Conservation (phyloP, 441 rosid genomes). For the Erodium trifolium region DNA sequence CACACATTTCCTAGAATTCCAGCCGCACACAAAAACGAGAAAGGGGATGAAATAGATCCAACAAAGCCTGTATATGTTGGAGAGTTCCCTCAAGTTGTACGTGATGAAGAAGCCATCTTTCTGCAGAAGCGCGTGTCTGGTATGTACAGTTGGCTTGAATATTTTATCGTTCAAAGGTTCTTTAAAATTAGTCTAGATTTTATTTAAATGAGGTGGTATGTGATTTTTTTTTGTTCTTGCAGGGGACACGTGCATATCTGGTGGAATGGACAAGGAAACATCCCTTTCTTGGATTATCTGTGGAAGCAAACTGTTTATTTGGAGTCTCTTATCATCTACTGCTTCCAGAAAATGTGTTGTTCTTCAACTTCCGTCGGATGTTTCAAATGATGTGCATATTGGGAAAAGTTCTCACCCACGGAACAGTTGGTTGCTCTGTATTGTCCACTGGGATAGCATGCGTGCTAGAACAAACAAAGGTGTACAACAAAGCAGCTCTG, state of each 20-base stretch:
- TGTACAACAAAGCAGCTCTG: conserved; percentile 30
- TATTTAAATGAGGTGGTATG: conserved; percentile 11
- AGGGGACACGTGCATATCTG: conserved; percentile 50
- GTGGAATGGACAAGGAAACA: conserved; percentile 76
- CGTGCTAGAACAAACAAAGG: conserved; percentile 27
- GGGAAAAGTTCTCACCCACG: conserved; percentile 26
- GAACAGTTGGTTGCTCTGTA: conserved; percentile 53
- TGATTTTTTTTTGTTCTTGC: conserved; percentile 24
- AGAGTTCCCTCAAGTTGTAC: conserved; percentile 74
- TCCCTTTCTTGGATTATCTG: conserved; percentile 72
- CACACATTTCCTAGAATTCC: conserved; percentile 40
- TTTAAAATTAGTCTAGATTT: conserved; percentile 8
- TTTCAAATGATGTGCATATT: conserved; percentile 28
- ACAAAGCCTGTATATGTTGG: conserved; percentile 81
- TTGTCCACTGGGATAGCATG: conserved; percentile 54
- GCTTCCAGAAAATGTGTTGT: conserved; percentile 45
- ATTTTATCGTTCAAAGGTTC: conserved; percentile 5
- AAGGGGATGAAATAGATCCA: conserved; percentile 45
- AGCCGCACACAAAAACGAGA: conserved; percentile 37
- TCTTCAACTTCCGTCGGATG: conserved; percentile 53
- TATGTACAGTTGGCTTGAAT: conserved; percentile 26
- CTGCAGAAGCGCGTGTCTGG: conserved; percentile 48
- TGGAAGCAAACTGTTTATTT: conserved; percentile 59
- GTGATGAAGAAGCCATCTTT: conserved; percentile 58
- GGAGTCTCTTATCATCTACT: conserved; percentile 56